Percentiles rank a stretch among this genome's conserved stretches.
phyloP scores from a whole-genome alignment of 2,329 filamentous ascomycete genomes.

The Aureobasidium subglaciale region DNA sequence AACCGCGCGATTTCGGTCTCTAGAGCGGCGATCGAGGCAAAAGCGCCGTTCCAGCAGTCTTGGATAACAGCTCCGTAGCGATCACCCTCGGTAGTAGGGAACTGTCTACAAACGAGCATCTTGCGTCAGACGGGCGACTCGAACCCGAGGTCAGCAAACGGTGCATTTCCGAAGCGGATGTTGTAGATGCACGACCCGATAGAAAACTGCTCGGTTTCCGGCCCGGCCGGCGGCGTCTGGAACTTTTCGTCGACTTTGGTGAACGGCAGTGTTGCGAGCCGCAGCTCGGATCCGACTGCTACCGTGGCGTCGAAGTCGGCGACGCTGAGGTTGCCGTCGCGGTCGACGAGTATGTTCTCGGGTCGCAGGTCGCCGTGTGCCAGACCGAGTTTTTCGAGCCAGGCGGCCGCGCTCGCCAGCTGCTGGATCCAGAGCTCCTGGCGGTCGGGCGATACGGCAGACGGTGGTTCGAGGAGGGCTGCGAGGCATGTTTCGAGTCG shows the following conservation, averaged over 20 bases:
- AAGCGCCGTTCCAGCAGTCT: not conserved
- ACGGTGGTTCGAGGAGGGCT: not conserved
- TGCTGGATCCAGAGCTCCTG: conserved; percentile 2
- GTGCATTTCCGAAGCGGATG: not conserved
- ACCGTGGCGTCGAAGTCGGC: not conserved
- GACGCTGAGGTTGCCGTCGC: not conserved
- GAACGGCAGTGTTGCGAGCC: not conserved
- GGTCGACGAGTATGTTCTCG: not conserved
- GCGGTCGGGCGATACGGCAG: not conserved
- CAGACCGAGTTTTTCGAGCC: not conserved
- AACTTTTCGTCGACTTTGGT: not conserved
- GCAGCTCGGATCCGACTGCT: not conserved
- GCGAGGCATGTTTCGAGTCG: not conserved
- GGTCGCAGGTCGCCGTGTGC: conserved; percentile 2
- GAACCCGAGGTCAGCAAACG: not conserved
- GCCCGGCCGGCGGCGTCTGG: not conserved
- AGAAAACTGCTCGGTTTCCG: not conserved
- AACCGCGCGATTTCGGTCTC: not conserved
- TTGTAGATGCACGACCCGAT: conserved; percentile 4
- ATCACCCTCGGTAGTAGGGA: not conserved
- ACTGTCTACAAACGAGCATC: not conserved
- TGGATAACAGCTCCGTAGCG: not conserved
- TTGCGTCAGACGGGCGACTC: conserved; percentile 1
- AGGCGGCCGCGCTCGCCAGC: not conserved
- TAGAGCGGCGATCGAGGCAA: not conserved